Base-by-base conservation (phyloP, 352 stramenopile genomes). In the Pythium aphanidermatum region DNA sequence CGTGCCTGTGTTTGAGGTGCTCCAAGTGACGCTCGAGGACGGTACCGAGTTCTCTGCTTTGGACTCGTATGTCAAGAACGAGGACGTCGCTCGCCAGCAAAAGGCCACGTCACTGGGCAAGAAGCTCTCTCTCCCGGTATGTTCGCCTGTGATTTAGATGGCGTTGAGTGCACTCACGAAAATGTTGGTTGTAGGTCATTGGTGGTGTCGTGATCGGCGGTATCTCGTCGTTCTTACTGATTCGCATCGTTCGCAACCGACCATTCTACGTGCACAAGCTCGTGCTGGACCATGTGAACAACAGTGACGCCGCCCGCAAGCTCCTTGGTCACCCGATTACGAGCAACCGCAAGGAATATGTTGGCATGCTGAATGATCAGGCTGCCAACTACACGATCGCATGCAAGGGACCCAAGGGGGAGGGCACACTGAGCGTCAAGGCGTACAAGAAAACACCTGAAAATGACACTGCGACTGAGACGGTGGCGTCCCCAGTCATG, bases 211-310 rank as follows among this genome's bases (percentile, higher is more conserved):
- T 89, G 7, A 70, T 89, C 35, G 77, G 77, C 14, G 74, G 77
- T 20, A 47, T 89, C 13, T 63, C 69, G 17, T 81, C 74, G 24
- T 89, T 86, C 58, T 73, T 86, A 27, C 52, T 78, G 19, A 84
- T 89, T 44, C 77, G 77, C 19, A 85, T 89, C 43, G 48, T 89
- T 29, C 77, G 72, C 47, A 86, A 86, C 51, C 71, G 74, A 36
- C 70, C 77, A 40, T 83, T 79, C 47, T 89, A 89, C 68, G 74
- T 86, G 54, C 77, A 86, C 67, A 89, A 86, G 34, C 47, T 89
- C 24, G 77, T 81, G 37, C 51, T 89, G 19, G 77, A 86, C 46
- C 74, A 80, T 30, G 70, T 85, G 13, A 89, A 89, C 55, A 84
- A 86, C 52, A 74, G 68, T 55, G 63, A 75, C n/a, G 51, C 60